These are phyloP conservation scores for Cicer cuneatum DNA, from an alignment of 306 rosid species.

Conservation along the genomic window DNA sequence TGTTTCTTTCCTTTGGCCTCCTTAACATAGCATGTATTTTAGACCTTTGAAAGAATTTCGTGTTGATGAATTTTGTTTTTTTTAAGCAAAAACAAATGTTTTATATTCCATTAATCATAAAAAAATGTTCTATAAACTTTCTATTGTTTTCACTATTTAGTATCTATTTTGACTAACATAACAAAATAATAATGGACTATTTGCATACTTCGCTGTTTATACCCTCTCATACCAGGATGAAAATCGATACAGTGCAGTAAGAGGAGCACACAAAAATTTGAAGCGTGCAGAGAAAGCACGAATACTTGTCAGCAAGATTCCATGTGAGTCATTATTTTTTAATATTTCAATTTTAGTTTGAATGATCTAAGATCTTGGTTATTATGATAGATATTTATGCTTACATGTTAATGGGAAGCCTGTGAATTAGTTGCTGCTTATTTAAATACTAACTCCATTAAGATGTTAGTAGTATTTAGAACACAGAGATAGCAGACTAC, in stretches of 20 bases:
- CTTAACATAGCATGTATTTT: not conserved
- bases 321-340: conserved; percentile 60
- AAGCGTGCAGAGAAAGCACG: conserved; percentile 96
- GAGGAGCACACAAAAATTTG: conserved; percentile 94
- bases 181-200: not conserved
- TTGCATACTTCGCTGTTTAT: conserved; percentile 32
- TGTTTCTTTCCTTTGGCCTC: conserved; percentile 12
- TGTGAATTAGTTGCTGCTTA: conserved; percentile 13
- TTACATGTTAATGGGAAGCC: conserved; percentile 34
- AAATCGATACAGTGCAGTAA: conserved; percentile 85
- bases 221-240: conserved; percentile 63
- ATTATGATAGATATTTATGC: conserved; percentile 19
- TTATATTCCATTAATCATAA: not conserved
- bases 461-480: conserved; percentile 19
- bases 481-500: not conserved
- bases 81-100: not conserved
- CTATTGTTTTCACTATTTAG: conserved; percentile 15
- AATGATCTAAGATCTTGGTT: conserved; percentile 15
- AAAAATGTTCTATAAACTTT: not conserved
- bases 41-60: conserved; percentile 4
- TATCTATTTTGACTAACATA: conserved; percentile 12
- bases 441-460: conserved; percentile 11
- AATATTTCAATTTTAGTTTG: conserved; percentile 9
- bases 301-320: conserved; percentile 68
- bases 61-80: conserved; percentile 25